phyloP scores from a whole-genome alignment of 352 stramenopile genomes.

The Phytophthora fragariaefolia region DNA sequence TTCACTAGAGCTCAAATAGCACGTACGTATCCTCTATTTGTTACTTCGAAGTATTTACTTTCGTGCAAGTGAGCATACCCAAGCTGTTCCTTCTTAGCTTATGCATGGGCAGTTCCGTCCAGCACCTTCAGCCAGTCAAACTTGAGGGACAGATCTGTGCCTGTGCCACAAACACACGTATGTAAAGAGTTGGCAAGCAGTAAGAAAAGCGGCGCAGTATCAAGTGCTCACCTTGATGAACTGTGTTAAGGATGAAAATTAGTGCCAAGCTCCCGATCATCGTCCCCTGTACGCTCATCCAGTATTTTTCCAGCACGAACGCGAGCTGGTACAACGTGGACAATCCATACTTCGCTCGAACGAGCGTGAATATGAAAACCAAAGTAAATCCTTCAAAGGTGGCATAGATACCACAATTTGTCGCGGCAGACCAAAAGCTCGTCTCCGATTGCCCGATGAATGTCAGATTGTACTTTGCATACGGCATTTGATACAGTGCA shows the following conservation, averaged over 20 bases:
- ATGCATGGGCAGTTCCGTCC: conserved; percentile 1
- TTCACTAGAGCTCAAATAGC: conserved; percentile 11
- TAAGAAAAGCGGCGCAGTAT: no score
- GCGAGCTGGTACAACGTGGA: conserved; percentile 34
- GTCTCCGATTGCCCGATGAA: conserved; percentile 9
- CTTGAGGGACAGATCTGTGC: conserved; percentile 6
- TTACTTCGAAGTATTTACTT: no score
- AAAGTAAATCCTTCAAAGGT: conserved; percentile 21
- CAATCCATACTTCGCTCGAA: conserved; percentile 33
- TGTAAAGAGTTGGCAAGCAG: not conserved
- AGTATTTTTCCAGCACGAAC: conserved; percentile 48
- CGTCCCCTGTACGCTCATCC: conserved; percentile 32
- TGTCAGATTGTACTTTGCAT: conserved; percentile 24
- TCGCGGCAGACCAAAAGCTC: not conserved
- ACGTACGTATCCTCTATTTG: conserved; percentile 20
- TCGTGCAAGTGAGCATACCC: no score
- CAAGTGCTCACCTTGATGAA: conserved; percentile 13
- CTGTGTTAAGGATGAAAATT: conserved; percentile 33
- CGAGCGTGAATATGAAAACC: conserved; percentile 16
- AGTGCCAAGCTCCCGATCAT: conserved; percentile 29
- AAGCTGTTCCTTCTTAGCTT: not conserved
- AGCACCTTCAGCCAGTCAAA: conserved; percentile 33
- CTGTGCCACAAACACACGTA: not conserved
- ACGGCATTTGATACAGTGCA: conserved; percentile 15
- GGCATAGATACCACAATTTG: conserved; percentile 10